Base-by-base conservation (phyloP, 495 filamentous ascomycete genomes). In the Penicillium tannophilum region DNA sequence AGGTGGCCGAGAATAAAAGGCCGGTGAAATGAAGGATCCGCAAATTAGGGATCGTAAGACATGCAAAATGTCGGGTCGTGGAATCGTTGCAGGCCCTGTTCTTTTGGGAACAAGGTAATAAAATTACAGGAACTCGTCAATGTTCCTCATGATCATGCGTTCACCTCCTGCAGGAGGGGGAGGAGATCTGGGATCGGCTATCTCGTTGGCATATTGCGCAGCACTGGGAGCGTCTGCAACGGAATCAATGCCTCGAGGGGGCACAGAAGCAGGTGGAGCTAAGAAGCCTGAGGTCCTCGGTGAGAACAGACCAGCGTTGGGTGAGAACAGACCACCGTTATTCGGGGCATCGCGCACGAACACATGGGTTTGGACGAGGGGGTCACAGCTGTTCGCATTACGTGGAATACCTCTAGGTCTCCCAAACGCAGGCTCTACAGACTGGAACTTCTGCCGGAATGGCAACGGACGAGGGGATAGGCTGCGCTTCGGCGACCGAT, bases 51-150 rank as follows among this genome's bases (percentile, higher is more conserved):
- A 54, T 55, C 39, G 24, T 47, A 62, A 23, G 55, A 72, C 57
- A 63, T 63, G 58, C 52, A 66, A 56, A 23, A 61, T 62, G 61
- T 58, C 60, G 49, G 55, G 63, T 76, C 73, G 66, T 74, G 62
- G 61, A 67, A 68, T 77, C 74, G 57, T 77, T 64, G 69, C 68
- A 61, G 24, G 57, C 52, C 54, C 19, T 24, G 19, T 61, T 48
- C 52, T 45, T 41, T 54, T 20, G 24, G 53, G 26, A 50, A 44
- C 16, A 20, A 11, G 49, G 43, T n/a, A 23, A 45, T 50, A 65
- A 56, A 60, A 70, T 76, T 72, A 80, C 52, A 80, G 63, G 67
- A 83, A 76, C 65, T 82, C 80, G 63, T 80, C 79, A 63, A 83
- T 83, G 60, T 71, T 82, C 68, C 80, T 77, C 72, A 80, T 78